Base-by-base conservation (phyloP, 2,329 filamentous ascomycete species). In the Fusarium nygamai region DNA sequence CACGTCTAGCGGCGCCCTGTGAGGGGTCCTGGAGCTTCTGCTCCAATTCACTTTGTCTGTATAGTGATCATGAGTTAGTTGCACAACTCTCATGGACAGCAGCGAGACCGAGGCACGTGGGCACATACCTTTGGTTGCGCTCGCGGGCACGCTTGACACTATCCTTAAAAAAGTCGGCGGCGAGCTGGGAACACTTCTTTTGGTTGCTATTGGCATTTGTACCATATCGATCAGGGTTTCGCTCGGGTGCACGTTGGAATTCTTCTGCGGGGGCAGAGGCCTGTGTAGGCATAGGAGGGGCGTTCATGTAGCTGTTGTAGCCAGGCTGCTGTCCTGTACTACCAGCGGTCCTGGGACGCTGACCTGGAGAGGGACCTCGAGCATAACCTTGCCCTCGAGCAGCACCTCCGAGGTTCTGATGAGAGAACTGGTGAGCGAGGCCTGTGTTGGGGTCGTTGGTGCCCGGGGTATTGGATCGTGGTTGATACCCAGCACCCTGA, bases 101-200 rank as follows among this genome's bases (percentile, higher is more conserved):
- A 36, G 39, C 20, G 41, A 44, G 41, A 19, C 20, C 22, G n/a
- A 34, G 27, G 16, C 24, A 50, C 43, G 51, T 36, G 43, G 33
- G 31, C 81, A 56, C 88, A 78, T 85, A 97, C 95, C 95, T 93
- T 83, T 97, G 92, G 83, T 99, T 99, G 67, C 96, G 92, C 85
- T 98, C 96, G 77, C 96, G 91, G 59, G 96, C 96, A 78, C 96
- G 91, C 87, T 98, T 96, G 64, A 99, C 97, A 82, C 96, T 98
- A 84, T 99, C 96, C 85, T 97, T 97, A 90, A 98, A 99, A 87
- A 98, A 98, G 78, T 96, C 95, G 64, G 93, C 91, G 44, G 97
- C 93, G 80, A 92, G 82, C 79, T 91, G 89, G 20, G 89, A 89
- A 81, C 91, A 92, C 80, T 91, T 92, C 84, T 92, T 92, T 84